Conservation (phyloP, 208 protist genomes). For the Leishmania martiniquensis region DNA sequence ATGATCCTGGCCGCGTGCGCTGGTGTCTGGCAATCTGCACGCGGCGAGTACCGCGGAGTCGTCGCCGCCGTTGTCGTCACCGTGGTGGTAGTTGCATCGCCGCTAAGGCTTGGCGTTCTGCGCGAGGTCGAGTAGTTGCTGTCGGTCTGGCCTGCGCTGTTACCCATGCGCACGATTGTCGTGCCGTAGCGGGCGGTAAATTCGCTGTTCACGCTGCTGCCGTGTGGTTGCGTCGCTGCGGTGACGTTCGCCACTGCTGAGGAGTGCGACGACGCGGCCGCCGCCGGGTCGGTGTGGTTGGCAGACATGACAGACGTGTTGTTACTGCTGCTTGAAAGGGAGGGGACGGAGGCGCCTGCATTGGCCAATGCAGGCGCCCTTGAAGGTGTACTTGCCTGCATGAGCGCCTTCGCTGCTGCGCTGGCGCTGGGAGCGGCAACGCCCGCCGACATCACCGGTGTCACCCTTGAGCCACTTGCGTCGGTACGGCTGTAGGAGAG, state of each 20-base stretch:
- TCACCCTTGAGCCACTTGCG: constrained; percentile 4
- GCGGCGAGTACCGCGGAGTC: background rate
- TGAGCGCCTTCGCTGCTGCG: background rate
- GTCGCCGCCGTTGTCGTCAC: background rate
- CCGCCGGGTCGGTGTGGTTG: constrained; percentile 3
- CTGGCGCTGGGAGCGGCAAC: background rate
- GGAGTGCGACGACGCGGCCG: background rate
- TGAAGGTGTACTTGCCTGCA: background rate
- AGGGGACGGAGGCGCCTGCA: background rate
- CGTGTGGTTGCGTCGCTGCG: background rate
- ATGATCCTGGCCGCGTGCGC: background rate
- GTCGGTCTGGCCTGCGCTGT: constrained; percentile 1
- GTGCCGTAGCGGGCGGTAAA: constrained; percentile 5
- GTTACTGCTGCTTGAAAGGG: background rate
- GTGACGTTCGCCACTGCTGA: background rate
- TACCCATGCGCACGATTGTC: constrained; percentile 10
- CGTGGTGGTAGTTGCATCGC: background rate
- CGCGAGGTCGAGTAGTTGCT: background rate
- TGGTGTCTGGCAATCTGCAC: background rate
- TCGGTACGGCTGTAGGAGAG: constrained; percentile 20
- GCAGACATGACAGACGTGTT: background rate
- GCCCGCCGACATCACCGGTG: background rate
- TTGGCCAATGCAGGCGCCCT: constrained; percentile 8
- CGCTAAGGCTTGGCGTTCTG: constrained; percentile 1
- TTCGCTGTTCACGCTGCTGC: background rate